phyloP scores from a whole-genome alignment of 1,284 basidiomycete species.

The Ustanciosporium gigantosporum region DNA sequence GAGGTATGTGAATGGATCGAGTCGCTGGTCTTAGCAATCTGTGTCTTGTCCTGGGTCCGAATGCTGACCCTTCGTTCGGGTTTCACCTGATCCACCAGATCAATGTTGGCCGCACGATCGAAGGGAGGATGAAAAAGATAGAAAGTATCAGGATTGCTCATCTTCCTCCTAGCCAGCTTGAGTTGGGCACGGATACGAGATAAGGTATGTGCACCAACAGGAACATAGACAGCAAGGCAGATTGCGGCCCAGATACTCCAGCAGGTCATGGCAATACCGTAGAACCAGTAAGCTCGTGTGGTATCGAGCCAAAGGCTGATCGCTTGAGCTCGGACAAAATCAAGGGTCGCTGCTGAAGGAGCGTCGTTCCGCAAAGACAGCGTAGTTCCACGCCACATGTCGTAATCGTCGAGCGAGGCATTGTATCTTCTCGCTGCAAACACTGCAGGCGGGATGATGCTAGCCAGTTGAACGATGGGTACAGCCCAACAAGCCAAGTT shows the following conservation, averaged over 20 bases:
- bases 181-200: conserved; percentile 9
- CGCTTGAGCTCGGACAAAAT: neutral
- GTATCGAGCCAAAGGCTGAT: conserved; percentile 10
- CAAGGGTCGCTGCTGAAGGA: neutral
- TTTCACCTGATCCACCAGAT: neutral
- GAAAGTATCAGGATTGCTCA: neutral
- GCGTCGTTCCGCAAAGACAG: neutral
- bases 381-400: conserved; percentile 1
- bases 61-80: neutral
- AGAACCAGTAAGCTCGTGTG: conserved; percentile 15
- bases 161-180: neutral
- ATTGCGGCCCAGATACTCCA: conserved; percentile 14
- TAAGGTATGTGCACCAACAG: conserved; percentile 17
- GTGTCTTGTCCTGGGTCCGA: neutral
- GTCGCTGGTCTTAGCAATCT: neutral
- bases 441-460: conserved; percentile 5
- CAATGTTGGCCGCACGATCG: neutral
- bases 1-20: neutral
- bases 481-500: conserved; percentile 13
- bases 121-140: neutral
- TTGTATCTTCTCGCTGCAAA: neutral
- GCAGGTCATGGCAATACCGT: conserved; percentile 4
- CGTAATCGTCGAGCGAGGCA: neutral
- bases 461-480: conserved; percentile 5
- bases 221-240: conserved; percentile 1